A percentile compares a stretch with the other conserved stretches of the same genome.
Conservation (phyloP, 495 filamentous ascomycete species). For the Saxophila tyrrhenica region DNA sequence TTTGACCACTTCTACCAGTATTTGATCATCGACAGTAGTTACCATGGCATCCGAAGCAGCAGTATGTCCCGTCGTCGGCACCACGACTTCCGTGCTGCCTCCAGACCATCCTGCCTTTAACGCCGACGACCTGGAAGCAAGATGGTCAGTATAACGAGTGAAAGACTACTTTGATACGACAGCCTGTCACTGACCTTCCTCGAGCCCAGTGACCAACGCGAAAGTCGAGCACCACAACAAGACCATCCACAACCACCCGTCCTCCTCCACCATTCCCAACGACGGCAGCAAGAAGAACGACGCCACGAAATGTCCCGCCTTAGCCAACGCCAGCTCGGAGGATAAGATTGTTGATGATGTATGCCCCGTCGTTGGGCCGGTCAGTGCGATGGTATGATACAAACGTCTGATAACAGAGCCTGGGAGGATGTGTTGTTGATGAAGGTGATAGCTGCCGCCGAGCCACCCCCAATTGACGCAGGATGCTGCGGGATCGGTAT, state of each 20-base stretch:
- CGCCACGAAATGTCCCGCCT: conserved; percentile 7
- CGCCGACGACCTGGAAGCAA: conserved; percentile 11
- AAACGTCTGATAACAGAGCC: neutral
- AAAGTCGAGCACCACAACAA: conserved; percentile 14
- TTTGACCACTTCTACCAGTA: too few species aligned
- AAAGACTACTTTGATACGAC: too few species aligned
- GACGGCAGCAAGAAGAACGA: conserved; percentile 4
- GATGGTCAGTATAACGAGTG: too few species aligned
- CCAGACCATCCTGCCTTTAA: conserved; percentile 15
- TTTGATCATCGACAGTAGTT: too few species aligned
- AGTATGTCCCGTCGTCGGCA: conserved; percentile 5
- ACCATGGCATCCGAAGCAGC: too few species aligned
- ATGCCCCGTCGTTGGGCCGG: conserved; percentile 5
- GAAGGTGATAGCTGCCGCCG: conserved; percentile 7
- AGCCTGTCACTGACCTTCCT: too few species aligned
- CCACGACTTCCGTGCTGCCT: conserved; percentile 13
- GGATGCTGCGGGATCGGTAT: conserved; percentile 10
- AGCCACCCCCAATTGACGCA: conserved; percentile 12
- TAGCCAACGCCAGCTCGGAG: neutral
- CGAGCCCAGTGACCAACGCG: conserved; percentile 19
- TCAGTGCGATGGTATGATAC: conserved; percentile 3
- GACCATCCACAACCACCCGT: conserved; percentile 17
- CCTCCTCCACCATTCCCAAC: conserved; percentile 3
- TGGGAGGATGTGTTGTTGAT: neutral
- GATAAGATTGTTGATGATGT: neutral